Evolutionary conservation across 139 green algal species (phyloP), one percentile per base, ranked within the genome.

Genomic region (Coelastrella sp.): DNA sequence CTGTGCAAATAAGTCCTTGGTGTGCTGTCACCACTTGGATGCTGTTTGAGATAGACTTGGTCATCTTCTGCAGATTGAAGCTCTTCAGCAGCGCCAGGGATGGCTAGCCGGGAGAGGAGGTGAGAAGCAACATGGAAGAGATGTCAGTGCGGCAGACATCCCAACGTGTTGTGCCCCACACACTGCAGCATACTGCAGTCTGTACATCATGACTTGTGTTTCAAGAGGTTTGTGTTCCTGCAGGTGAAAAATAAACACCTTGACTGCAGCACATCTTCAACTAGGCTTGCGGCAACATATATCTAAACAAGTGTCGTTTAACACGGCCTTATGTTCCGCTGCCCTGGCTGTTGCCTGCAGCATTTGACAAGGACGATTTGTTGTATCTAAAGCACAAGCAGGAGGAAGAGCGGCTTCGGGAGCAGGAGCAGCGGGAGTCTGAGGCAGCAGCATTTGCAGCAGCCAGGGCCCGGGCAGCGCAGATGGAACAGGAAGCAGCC

Each of bases 301-400:
- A n/a, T n/a, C n/a, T n/a, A n/a, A n/a, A n/a, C n/a, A n/a, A n/a
- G n/a, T n/a, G n/a, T n/a, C n/a, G n/a, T n/a, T n/a, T n/a, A n/a
- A n/a, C n/a, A n/a, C n/a, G n/a, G n/a, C n/a, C n/a, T 57, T 21
- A 21, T 62, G 45, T 32, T 34, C 7, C 27, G 34, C 2, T 40
- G 69, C 6, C n/a, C 60, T 19, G 60, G 69, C 41, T 79, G 69
- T 6, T 79, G 32, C 50, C 23, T 74, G 76, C 62, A 84, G 78
- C 78, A 2, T 84, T 84, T 84, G 78, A 84, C 78, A 75, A 76
- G 41, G 78, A 74, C 27, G 78, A 84, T 19, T n/a, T 66, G 27
- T 23, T 84, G 30, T 84, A 64, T 30, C 62, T 84, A 23, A 62
- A n/a, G 32, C 59, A 76, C 60, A 62, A 53, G 21, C 35, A 74